These are phyloP conservation scores for Choiromyces venosus DNA, from an alignment of 495 filamentous ascomycete species.

Conservation along the genomic window DNA sequence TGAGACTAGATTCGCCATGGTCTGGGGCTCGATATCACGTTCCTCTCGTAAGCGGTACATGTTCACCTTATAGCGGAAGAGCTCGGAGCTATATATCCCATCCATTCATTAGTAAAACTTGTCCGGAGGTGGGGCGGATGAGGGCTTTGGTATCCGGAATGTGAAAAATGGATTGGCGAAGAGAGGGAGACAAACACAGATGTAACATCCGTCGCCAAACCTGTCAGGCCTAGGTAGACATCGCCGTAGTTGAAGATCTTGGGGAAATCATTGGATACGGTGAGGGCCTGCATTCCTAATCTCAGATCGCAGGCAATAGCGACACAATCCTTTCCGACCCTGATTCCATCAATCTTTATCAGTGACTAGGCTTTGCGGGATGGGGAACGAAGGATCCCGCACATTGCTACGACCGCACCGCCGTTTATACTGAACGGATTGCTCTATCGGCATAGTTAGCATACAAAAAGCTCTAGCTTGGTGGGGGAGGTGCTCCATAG, in stretches of 20 bases:
- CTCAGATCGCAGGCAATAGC: slow-evolving; percentile 99
- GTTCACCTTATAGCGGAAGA: slow-evolving; percentile 99
- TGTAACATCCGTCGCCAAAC: slow-evolving; percentile 88
- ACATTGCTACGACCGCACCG: slow-evolving; percentile 41
- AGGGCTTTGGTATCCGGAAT: neutral
- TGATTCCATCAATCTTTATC: slow-evolving; percentile 43
- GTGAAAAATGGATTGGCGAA: neutral
- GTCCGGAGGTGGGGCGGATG: neutral
- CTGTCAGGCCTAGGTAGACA: slow-evolving; percentile 93
- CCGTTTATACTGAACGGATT: slow-evolving; percentile 42
- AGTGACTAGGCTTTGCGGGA: slow-evolving; percentile 2
- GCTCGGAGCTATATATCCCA: slow-evolving; percentile 53
- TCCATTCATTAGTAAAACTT: slow-evolving; percentile 5
- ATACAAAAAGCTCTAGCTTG: neutral
- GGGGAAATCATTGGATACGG: slow-evolving; percentile 98
- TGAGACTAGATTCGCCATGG: slow-evolving; percentile 91
- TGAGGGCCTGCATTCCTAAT: slow-evolving; percentile 91
- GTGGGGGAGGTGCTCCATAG: neutral
- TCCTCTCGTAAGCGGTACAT: slow-evolving; percentile 99
- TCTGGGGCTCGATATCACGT: slow-evolving; percentile 86
- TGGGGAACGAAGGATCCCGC: slow-evolving; percentile 4
- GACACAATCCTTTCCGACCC: slow-evolving; percentile 99
- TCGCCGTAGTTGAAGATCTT: slow-evolving; percentile 98
- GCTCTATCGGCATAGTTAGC: slow-evolving; percentile 19
- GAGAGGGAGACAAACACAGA: slow-evolving; percentile 57